A percentile compares a stretch with the other conserved stretches of the same genome.
Conservation (phyloP, 495 filamentous ascomycete species). For the Xylaria grammica region DNA sequence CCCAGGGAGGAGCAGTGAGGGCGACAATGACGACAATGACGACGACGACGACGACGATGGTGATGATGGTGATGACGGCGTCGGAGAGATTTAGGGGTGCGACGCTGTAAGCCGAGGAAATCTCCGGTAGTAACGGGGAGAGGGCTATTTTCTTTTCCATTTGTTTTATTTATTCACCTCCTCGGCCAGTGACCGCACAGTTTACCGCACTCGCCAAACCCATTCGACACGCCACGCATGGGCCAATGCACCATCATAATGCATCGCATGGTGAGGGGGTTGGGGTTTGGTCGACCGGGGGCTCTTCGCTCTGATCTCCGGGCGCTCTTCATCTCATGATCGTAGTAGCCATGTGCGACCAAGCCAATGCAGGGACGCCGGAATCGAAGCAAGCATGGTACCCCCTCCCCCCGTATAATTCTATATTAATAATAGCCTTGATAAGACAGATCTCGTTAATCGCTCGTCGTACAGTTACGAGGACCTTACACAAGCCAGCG, state of each 20-base stretch:
- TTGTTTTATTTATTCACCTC: slow-evolving; percentile 2
- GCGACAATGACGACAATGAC: not conserved
- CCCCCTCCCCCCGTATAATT: slow-evolving; percentile 13
- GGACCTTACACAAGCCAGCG: not conserved
- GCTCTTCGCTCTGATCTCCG: slow-evolving; percentile 17
- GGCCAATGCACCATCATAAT: slow-evolving; percentile 22
- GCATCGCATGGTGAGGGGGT: slow-evolving; percentile 24
- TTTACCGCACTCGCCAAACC: not conserved
- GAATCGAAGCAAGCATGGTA: slow-evolving; percentile 14
- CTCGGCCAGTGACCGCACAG: not conserved
- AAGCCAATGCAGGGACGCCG: slow-evolving; percentile 22
- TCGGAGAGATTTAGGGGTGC: slow-evolving; percentile 18
- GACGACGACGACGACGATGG: not conserved
- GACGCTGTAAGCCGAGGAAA: slow-evolving; percentile 20
- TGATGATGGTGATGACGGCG: slow-evolving; percentile 5
- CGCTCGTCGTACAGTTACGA: not conserved
- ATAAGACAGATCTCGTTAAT: slow-evolving; percentile 11
- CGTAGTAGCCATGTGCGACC: slow-evolving; percentile 20
- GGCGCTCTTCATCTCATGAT: slow-evolving; percentile 7
- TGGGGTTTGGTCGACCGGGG: slow-evolving; percentile 13
- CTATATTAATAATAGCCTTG: not conserved
- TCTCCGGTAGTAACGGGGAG: slow-evolving; percentile 20
- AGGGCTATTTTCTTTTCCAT: slow-evolving; percentile 4
- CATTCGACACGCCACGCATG: not conserved
- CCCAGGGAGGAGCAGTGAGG: slow-evolving; percentile 6